Evolutionary conservation across 148 eudicot species (phyloP), one percentile per base, ranked within the genome.

Genomic region (Fagopyrum esculentum): DNA sequence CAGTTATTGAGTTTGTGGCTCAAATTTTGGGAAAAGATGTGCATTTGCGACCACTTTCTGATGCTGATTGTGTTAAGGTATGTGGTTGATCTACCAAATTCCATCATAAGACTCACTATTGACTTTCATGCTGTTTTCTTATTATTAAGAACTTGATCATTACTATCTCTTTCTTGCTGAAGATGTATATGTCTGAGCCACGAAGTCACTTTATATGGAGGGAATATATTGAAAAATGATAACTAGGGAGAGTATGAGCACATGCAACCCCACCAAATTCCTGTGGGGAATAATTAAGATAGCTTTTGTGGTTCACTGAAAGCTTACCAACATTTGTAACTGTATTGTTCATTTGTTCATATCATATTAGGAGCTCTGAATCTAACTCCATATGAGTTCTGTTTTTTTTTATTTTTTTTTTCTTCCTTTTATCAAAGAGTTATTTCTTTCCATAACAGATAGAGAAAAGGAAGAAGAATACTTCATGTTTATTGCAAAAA

Each of bases 61-160:
- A 90, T 88, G 88, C 90, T 46, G 96, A 90, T 78, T 83, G 90
- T 70, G 85, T 90, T 4, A 90, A 90, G 96, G 96, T 90, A 76
- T 47, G 30, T 17, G 49, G 26, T 50, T 61, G 55, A 19, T 55
- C 71, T 35, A 45, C 71, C 46, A 12, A 43, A 35, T 66, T 5
- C 47, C 12, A 43, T 40, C 1, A 66, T 43, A 66, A 43, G 47
- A 66, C 6, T 40, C n/a, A 17, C 46, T 35, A 13, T 66, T 17
- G 5, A 66, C 5, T 35, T 66, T 12, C 8, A 64, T 66, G 10
- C 44, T 66, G 35, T 66, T 7, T 66, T 59, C 7, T 35, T 43
- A 66, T 35, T 15, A 3, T 43, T 43, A 1, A 4, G 19, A 5
- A 15, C 71, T 40, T 13, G 71, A 66, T 43, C 13, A 66, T 40